Conservation (phyloP, 1,284 basidiomycete genomes). For the Mycena citricolor region DNA sequence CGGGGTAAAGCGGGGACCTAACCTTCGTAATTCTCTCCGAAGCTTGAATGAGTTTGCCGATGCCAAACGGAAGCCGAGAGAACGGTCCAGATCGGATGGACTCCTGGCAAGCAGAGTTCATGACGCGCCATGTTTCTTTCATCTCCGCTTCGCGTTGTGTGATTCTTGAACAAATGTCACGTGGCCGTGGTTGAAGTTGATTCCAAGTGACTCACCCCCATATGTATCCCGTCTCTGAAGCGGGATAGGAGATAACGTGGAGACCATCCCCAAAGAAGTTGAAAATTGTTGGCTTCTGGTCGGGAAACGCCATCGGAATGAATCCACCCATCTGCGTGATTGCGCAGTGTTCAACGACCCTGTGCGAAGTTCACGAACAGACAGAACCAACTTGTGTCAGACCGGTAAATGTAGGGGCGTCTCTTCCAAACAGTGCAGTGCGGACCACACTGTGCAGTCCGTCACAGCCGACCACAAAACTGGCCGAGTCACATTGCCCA, state of each 20-base stretch:
- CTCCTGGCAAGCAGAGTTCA: constrained; percentile 34
- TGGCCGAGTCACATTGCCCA: constrained; percentile 37
- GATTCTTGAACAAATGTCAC: constrained; percentile 28
- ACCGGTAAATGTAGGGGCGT: constrained; percentile 39
- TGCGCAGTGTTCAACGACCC: too few relatives aligned
- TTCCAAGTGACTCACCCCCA: constrained; percentile 51
- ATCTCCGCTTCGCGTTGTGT: constrained; percentile 39
- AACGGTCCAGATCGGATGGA: constrained; percentile 33
- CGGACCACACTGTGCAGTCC: constrained; percentile 46
- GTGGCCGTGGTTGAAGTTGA: too few relatives aligned
- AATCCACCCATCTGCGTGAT: constrained; percentile 16
- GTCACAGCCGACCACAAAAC: constrained; percentile 47
- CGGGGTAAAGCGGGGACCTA: background rate
- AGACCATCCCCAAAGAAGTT: constrained; percentile 39
- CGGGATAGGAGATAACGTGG: constrained; percentile 41
- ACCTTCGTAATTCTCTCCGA: constrained; percentile 42
- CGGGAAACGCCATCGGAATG: constrained; percentile 4
- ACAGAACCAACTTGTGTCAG: constrained; percentile 37
- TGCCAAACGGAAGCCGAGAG: constrained; percentile 37
- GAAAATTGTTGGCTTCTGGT: constrained; percentile 25
- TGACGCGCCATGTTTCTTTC: constrained; percentile 43
- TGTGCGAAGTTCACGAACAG: background rate
- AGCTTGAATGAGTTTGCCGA: constrained; percentile 36
- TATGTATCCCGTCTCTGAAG: constrained; percentile 33
- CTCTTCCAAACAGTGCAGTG: constrained; percentile 40